Conservation (phyloP, 208 protist genomes). For the Trypanosoma conorhini region DNA sequence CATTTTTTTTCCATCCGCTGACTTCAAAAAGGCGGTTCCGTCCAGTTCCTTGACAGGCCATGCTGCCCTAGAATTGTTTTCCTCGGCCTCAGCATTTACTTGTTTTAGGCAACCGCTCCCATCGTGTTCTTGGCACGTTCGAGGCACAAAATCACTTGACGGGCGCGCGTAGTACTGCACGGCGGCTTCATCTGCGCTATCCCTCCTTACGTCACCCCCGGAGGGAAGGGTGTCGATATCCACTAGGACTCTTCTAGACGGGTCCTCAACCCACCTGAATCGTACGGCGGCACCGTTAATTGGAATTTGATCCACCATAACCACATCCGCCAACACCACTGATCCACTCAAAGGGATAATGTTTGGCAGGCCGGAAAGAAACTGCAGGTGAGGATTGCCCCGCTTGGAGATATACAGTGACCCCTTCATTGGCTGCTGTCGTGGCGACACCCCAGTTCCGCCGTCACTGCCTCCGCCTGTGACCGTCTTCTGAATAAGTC, state of each 20-base stretch:
- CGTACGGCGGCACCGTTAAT: neutral
- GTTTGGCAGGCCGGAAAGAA: slow-evolving; percentile 9
- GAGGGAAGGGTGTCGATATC: neutral
- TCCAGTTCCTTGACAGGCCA: neutral
- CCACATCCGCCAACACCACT: slow-evolving; percentile 3
- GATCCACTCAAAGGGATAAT: slow-evolving; percentile 10
- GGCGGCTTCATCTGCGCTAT: neutral
- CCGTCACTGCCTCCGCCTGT: neutral
- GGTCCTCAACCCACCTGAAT: slow-evolving; percentile 13
- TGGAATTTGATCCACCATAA: neutral
- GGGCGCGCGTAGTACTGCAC: neutral
- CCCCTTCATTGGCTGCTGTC: neutral
- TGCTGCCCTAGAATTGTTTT: neutral
- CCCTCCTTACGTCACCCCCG: neutral
- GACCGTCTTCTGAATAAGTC: slow-evolving; percentile 6
- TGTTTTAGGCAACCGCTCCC: neutral
- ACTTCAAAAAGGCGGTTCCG: neutral
- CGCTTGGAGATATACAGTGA: slow-evolving; percentile 8
- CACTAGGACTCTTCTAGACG: neutral
- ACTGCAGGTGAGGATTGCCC: slow-evolving; percentile 13
- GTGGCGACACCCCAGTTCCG: neutral
- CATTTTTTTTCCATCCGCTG: neutral
- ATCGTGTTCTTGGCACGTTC: neutral
- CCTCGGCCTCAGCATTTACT: neutral
- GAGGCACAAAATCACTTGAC: neutral